phyloP scores from a whole-genome alignment of 441 rosid genomes.

The Populus hybrid region DNA sequence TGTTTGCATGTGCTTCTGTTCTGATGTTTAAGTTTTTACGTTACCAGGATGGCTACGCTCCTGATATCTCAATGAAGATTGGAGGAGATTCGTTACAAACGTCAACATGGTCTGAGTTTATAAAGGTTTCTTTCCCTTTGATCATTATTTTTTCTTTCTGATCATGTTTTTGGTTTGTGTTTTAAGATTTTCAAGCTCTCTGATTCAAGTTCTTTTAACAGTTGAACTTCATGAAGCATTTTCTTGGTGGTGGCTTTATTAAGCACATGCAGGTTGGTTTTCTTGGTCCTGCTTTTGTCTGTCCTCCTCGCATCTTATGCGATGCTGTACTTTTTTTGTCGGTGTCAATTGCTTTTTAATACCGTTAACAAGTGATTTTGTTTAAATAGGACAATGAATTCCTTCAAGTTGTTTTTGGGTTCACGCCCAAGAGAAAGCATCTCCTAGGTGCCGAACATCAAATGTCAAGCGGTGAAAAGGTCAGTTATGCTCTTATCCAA shows the following conservation, averaged over 20 bases:
- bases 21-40: background rate
- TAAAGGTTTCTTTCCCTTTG: slow-evolving; percentile 51
- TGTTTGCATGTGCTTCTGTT: background rate
- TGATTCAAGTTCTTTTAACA: slow-evolving; percentile 26
- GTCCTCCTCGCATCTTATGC: background rate
- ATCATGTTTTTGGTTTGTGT: background rate
- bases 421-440: slow-evolving; percentile 59
- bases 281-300: background rate
- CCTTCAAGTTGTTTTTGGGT: slow-evolving; percentile 72
- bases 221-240: slow-evolving; percentile 82
- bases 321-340: background rate
- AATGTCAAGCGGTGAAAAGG: slow-evolving; percentile 63
- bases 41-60: slow-evolving; percentile 56
- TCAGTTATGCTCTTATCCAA: slow-evolving; percentile 17
- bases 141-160: background rate
- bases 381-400: slow-evolving; percentile 75
- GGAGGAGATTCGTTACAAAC: slow-evolving; percentile 62
- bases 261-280: slow-evolving; percentile 93
- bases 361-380: slow-evolving; percentile 4
- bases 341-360: background rate
- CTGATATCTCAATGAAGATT: slow-evolving; percentile 64
- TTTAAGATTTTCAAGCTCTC: background rate
- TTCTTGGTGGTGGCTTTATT: slow-evolving; percentile 88
- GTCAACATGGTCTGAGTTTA: slow-evolving; percentile 68
- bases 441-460: slow-evolving; percentile 35